Evolutionary conservation across 73 alveolate genomes (phyloP).

Genomic region (Uronychia binucleata): DNA sequence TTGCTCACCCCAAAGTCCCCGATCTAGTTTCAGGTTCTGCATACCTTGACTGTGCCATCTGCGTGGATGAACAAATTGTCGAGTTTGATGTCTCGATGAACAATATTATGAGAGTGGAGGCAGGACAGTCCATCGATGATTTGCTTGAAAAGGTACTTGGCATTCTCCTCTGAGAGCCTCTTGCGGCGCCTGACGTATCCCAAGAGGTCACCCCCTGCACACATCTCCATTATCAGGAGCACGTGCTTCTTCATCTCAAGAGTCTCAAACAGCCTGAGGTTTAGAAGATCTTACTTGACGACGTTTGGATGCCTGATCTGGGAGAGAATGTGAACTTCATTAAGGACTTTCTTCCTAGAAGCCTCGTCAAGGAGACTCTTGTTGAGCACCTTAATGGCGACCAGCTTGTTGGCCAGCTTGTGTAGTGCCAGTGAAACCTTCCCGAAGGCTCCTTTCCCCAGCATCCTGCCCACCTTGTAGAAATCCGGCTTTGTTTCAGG

Average conservation of each 20-base stretch:
- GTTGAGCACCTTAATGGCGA: conserved; percentile 94
- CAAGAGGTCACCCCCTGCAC: conserved; percentile 66
- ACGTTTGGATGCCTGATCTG: conserved; percentile 76
- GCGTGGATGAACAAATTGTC: conserved; percentile 79
- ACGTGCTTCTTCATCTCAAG: conserved; percentile 45
- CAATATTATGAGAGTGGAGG: conserved; percentile 64
- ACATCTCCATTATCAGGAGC: conserved; percentile 66
- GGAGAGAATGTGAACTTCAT: conserved; percentile 76
- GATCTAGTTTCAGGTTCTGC: conserved; percentile 74
- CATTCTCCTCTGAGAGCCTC: conserved; percentile 61
- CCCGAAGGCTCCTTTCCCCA: conserved; percentile 98
- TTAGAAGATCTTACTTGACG: conserved; percentile 15
- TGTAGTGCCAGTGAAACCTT: conserved; percentile 93
- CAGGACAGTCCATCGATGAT: conserved; percentile 65
- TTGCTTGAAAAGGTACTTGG: conserved; percentile 63
- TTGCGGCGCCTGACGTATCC: conserved; percentile 29
- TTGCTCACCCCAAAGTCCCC: conserved; percentile 95
- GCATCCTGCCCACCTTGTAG: conserved; percentile 43
- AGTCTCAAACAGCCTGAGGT: conserved; percentile 57
- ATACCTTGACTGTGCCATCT: conserved; percentile 42
- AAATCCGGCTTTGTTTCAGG: conserved; percentile 55
- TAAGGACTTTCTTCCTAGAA: conserved; percentile 86
- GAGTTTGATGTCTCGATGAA: conserved; percentile 81
- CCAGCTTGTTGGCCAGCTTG: conserved; percentile 91
- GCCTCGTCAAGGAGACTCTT: conserved; percentile 90